Base-by-base conservation (phyloP, 768 basidiomycete species). In the Suillus discolor region DNA sequence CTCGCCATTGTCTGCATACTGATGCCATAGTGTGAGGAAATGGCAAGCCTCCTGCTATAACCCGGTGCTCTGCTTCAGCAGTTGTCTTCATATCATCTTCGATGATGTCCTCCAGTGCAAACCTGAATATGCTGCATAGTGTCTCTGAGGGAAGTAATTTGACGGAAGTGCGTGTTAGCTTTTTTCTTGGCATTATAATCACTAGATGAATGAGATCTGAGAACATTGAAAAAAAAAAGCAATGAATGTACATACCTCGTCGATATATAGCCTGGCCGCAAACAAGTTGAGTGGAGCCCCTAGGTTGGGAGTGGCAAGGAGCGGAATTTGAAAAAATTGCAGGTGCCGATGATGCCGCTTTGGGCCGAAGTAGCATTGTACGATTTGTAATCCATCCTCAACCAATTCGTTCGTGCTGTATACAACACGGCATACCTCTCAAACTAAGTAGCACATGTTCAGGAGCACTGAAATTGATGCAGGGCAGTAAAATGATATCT, bases 131-230 rank as follows among this genome's bases (percentile, higher is more conserved):
- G 18, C 15, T 23, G 53, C 53, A 31, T 54, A 54, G 2, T 6
- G 53, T 54, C 31, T 54, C 53, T 31, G 53, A 9, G 2, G 31
- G 53, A 20, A 54, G 53, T 20, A 5, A 20, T 54, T 54, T 31
- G 53, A 54, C 4, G 31, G 31, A 38, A 20, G 54, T 12, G 54
- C 11, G 31, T 9, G 20, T n/a, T 54, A 4, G 12, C 12, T 13
- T 71, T 75, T 63, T 82, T 71, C 0, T 86, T 83, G 6, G 87
- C 83, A 68, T 55, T 6, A 2, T 7, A 9, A 53, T 28, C 16
- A 28, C 31, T 54, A 55, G 9, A 34, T 13, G 12, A 34, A 20
- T 20, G 11, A 54, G 53, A 20, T 54, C n/a, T n/a, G 31, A 12
- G 6, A 18, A 34, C 11, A 28, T 54, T 1, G 6, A 54, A 31